Base-by-base conservation (phyloP, 73 alveolate species). In the Strombidium stylifer region DNA sequence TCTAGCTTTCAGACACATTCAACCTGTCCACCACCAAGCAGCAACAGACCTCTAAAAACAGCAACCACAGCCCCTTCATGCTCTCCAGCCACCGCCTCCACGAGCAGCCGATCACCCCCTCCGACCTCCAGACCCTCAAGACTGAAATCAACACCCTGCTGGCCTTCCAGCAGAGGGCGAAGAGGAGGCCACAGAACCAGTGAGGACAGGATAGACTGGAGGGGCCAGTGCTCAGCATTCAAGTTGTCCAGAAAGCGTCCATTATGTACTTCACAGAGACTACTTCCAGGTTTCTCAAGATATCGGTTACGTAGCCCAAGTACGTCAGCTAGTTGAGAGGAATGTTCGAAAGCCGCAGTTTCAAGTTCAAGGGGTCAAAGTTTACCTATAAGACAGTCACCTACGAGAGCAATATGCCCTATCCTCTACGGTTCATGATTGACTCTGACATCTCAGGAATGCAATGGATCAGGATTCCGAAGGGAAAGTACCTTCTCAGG, bases 361-460 rank as follows among this genome's bases (percentile, higher is more conserved):
- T 72, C 46, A 16, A 67, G 15, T 73, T 55, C 18, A 39, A 50
- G 27, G 87, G n/a, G n/a, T n/a, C n/a, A n/a, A n/a, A n/a, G n/a
- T n/a, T n/a, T n/a, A n/a, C n/a, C n/a, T n/a, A n/a, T n/a, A n/a
- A n/a, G 42, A 32, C 42, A 32, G 55, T 81, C 32, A 95, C 99
- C 0, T 97, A 81, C 78, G 99, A 97, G 86, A 85, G 98, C 25
- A 96, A 96, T 74, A 84, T 96, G 58, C 98, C 98, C 27, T 95
- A 93, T 71, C 99, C 99, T 10, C 79, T 97, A 12, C 89, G 99
- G 54, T 97, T 91, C 84, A 97, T 97, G 99, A 91, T 97, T 24
- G 99, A 96, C 73, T 72, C 85, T 35, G 85, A 86, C 57, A 74
- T 93, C 3, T 97, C 87, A 3, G 99, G 99, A 44, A 86, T 92